Conservation (phyloP, 768 basidiomycete species). For the Suillus weaverae region DNA sequence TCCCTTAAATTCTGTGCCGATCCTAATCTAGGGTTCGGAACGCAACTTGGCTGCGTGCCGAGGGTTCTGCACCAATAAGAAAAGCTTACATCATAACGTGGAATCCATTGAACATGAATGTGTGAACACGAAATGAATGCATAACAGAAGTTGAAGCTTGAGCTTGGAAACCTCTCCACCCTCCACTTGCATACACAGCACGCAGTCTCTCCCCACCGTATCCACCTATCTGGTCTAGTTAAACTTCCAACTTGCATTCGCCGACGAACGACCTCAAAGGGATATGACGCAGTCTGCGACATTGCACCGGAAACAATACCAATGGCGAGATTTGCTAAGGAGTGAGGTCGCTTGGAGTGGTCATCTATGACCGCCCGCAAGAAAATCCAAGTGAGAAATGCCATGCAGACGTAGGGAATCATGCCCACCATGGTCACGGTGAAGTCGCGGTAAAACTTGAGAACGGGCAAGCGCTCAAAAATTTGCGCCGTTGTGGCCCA, state of each 20-base stretch:
- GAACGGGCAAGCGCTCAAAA: slow-evolving; percentile 66
- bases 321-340: slow-evolving; percentile 70
- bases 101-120: no score
- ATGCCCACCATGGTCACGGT: slow-evolving; percentile 89
- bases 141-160: no score
- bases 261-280: slow-evolving; percentile 89
- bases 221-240: slow-evolving; percentile 70
- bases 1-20: no score
- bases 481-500: slow-evolving; percentile 24
- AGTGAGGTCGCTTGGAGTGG: slow-evolving; percentile 39
- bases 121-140: no score
- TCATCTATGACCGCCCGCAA: slow-evolving; percentile 52
- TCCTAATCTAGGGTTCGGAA: no score
- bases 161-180: slow-evolving; percentile 87
- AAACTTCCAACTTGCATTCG: slow-evolving; percentile 95
- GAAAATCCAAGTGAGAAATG: slow-evolving; percentile 90
- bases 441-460: slow-evolving; percentile 98
- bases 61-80: no score
- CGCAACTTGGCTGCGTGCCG: no score
- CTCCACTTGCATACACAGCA: slow-evolving; percentile 63
- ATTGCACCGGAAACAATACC: slow-evolving; percentile 85
- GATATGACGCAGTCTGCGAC: slow-evolving; percentile 90
- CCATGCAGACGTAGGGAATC: slow-evolving; percentile 93
- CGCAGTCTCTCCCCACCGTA: slow-evolving; percentile 81
- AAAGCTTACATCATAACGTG: no score